Evolutionary conservation across 768 basidiomycete genomes (phyloP), one percentile per base, ranked within the genome.

Genomic region (Cyclocybe aegerita): DNA sequence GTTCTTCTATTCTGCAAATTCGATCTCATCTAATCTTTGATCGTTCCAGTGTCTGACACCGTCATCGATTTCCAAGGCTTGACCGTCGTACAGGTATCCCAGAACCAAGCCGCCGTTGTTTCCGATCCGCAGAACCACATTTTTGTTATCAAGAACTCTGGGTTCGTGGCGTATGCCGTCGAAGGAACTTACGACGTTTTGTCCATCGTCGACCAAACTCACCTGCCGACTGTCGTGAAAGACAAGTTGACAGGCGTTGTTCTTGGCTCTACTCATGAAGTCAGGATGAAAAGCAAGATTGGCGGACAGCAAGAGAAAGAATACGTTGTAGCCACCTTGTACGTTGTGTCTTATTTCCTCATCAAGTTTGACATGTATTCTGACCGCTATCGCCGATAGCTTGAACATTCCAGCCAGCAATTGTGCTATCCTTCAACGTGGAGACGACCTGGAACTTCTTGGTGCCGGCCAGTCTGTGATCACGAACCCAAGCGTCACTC

Each of bases 371-470:
- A 11, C 16, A 11, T 34, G 52, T 41, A 23, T 23, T 23, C 23
- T 52, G 15, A 42, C 57, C 30, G 11, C 17, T 32, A 44, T 44
- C 36, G 33, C 11, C 33, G 33, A 37, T 50, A 90, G 86, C 71
- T 68, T 91, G 63, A 85, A 90, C 56, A 89, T 91, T 42, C 90
- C 90, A 6, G 90, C 90, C 23, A 91, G 82, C 60, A 93, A 93
- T 63, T 92, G 90, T 60, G 91, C 89, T 34, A 88, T 92, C 50
- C 74, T 93, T 42, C 91, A 93, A 65, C 77, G 81, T 11, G 89
- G 87, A 11, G 87, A 93, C 57, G 88, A 91, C 40, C 75, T 93
- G 23, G 82, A 88, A 59, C 74, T 90, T 4, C 76, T 93, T 16
- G 78, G 84, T 42, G 90, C 90, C 36, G 90, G 90, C 1, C 90